Evolutionary conservation across 2,329 filamentous ascomycete genomes (phyloP).

Genomic region (Clonostachys sp.): DNA sequence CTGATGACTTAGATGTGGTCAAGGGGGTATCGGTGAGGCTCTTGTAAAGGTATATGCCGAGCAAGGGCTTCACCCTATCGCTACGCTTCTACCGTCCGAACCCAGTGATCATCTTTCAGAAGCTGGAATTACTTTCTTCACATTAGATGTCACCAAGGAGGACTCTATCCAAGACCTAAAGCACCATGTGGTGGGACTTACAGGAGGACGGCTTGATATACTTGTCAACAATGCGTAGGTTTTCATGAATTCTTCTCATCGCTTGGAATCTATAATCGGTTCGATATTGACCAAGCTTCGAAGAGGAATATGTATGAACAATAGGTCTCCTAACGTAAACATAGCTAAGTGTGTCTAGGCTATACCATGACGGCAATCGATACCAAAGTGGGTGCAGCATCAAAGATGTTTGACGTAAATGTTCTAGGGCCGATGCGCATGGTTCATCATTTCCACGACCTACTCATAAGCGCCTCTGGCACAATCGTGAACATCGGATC

Average conservation of each 20-base stretch:
- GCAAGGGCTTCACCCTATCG: slow-evolving; percentile 46
- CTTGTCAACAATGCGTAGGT: slow-evolving; percentile 56
- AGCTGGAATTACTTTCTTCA: slow-evolving; percentile 41
- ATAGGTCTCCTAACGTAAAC: not conserved
- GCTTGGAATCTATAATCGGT: not conserved
- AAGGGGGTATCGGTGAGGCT: slow-evolving; percentile 42
- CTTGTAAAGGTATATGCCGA: slow-evolving; percentile 38
- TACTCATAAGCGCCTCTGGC: slow-evolving; percentile 12
- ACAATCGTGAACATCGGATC: slow-evolving; percentile 15
- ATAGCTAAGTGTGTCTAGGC: not conserved
- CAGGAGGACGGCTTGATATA: slow-evolving; percentile 49
- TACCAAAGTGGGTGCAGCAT: slow-evolving; percentile 19
- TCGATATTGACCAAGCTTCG: not conserved
- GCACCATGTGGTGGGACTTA: slow-evolving; percentile 38
- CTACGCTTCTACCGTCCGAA: slow-evolving; percentile 45
- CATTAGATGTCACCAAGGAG: slow-evolving; percentile 48
- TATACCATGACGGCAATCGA: slow-evolving; percentile 19
- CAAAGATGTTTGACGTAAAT: slow-evolving; percentile 34
- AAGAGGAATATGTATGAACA: not conserved
- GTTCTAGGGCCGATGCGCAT: slow-evolving; percentile 24
- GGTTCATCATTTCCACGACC: slow-evolving; percentile 9
- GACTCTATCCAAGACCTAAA: slow-evolving; percentile 45
- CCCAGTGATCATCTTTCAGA: slow-evolving; percentile 39
- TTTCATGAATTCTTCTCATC: not conserved
- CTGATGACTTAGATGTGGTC: not conserved